Conservation (phyloP, 2,329 filamentous ascomycete species). For the Ascochyta koolunga region DNA sequence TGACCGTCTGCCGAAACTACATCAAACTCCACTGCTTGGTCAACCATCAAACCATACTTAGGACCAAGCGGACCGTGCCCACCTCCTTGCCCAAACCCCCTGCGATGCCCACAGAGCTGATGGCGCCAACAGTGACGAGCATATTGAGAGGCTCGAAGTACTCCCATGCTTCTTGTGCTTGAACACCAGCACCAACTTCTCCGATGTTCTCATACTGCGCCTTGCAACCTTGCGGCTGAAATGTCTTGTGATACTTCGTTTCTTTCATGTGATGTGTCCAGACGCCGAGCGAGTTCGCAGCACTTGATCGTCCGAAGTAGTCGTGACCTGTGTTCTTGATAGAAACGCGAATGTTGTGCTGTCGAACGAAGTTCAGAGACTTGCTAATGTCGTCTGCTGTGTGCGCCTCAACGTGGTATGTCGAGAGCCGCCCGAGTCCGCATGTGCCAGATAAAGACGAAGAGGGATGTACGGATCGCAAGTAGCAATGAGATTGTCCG, state of each 20-base stretch:
- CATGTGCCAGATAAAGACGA: slow-evolving; percentile 35
- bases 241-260: slow-evolving; percentile 32
- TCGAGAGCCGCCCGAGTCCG: slow-evolving; percentile 41
- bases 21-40: slow-evolving; percentile 46
- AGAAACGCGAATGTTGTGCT: slow-evolving; percentile 42
- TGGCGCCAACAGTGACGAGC: slow-evolving; percentile 45
- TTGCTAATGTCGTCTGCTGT: slow-evolving; percentile 34
- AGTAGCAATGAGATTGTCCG: slow-evolving; percentile 37
- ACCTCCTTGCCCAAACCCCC: slow-evolving; percentile 54
- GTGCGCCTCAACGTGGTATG: slow-evolving; percentile 42
- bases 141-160: slow-evolving; percentile 42
- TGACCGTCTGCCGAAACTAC: slow-evolving; percentile 43
- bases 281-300: slow-evolving; percentile 42
- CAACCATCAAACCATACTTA: slow-evolving; percentile 50
- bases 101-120: slow-evolving; percentile 57
- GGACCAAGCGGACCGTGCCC: slow-evolving; percentile 62
- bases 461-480: slow-evolving; percentile 35
- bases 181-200: slow-evolving; percentile 43
- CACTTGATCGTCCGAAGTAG: slow-evolving; percentile 44
- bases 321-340: slow-evolving; percentile 49
- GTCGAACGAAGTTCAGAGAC: slow-evolving; percentile 36
- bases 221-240: slow-evolving; percentile 34
- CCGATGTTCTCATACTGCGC: slow-evolving; percentile 40
- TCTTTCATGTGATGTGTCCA: slow-evolving; percentile 47
- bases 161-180: slow-evolving; percentile 45